Evolutionary conservation across 2,329 filamentous ascomycete genomes (phyloP).

Genomic region (Aspergillus ruber): DNA sequence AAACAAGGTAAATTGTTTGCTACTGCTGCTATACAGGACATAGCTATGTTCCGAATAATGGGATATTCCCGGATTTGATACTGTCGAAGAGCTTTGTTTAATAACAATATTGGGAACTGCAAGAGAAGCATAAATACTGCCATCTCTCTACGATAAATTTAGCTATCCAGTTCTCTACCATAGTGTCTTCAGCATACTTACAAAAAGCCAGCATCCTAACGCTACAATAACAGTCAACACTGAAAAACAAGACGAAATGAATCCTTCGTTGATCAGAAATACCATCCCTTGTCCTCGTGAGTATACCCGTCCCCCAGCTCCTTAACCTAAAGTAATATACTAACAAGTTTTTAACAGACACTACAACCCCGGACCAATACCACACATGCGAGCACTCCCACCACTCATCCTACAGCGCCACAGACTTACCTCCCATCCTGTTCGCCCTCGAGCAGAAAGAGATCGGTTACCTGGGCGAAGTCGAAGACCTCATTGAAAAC

Average conservation of each 20-base stretch:
- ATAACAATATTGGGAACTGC: neutral
- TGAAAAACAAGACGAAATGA: neutral
- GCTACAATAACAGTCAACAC: neutral
- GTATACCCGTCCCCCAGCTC: neutral
- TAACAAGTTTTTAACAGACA: slow-evolving; percentile 4
- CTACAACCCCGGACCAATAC: slow-evolving; percentile 4
- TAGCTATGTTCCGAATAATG: neutral
- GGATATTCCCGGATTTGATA: neutral
- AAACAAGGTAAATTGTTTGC: too few species aligned
- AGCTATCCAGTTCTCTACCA: neutral
- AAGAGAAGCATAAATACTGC: neutral
- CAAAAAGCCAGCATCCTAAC: neutral
- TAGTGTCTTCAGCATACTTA: neutral
- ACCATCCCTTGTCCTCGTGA: neutral
- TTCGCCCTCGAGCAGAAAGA: slow-evolving; percentile 16
- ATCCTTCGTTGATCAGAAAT: neutral
- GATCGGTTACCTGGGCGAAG: neutral
- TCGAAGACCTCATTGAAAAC: slow-evolving; percentile 11
- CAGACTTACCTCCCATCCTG: slow-evolving; percentile 16
- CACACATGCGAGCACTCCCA: slow-evolving; percentile 21
- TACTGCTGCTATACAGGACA: too few species aligned
- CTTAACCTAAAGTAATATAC: neutral
- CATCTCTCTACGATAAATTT: neutral
- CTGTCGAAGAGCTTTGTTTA: neutral
- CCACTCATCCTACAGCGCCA: slow-evolving; percentile 12